Percentiles rank a stretch among this genome's conserved stretches.
phyloP scores from a whole-genome alignment of 495 filamentous ascomycete species.

The Annulohypoxylon nitens region DNA sequence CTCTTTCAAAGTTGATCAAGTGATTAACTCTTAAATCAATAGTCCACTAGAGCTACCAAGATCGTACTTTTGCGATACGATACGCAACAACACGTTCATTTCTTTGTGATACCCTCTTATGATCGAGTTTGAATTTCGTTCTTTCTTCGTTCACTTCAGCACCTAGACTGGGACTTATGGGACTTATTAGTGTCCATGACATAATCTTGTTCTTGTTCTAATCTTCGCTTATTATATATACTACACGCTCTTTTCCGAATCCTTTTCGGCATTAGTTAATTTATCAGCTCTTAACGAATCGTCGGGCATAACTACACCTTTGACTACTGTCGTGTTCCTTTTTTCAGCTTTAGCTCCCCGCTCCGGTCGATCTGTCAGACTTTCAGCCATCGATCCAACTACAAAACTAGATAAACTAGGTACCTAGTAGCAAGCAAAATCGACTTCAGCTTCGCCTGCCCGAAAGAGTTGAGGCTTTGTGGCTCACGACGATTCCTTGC shows the following conservation, averaged over 20 bases:
- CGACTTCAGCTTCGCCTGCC: constrained; percentile 29
- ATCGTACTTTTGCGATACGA: constrained; percentile 1
- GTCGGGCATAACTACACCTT: background rate
- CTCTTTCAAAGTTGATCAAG: background rate
- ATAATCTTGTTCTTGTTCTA: constrained; percentile 9
- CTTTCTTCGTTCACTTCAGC: constrained; percentile 3
- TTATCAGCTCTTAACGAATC: background rate
- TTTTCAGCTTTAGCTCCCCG: constrained; percentile 36
- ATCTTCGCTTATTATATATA: background rate
- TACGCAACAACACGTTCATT: constrained; percentile 19
- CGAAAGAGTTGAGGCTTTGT: constrained; percentile 24
- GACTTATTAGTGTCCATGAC: background rate
- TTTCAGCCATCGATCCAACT: constrained; percentile 31
- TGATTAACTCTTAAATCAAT: too few species aligned
- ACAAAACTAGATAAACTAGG: background rate
- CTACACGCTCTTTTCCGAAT: constrained; percentile 1
- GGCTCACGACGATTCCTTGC: constrained; percentile 10
- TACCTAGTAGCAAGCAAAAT: too few species aligned
- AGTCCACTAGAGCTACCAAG: background rate
- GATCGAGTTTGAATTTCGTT: background rate
- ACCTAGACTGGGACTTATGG: constrained; percentile 5
- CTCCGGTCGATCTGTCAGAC: constrained; percentile 35
- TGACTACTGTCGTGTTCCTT: constrained; percentile 1
- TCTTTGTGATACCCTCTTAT: constrained; percentile 26
- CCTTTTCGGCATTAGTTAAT: background rate